Evolutionary conservation across 139 green algal genomes (phyloP).

Genomic region (Chlamydomonas incerta): DNA sequence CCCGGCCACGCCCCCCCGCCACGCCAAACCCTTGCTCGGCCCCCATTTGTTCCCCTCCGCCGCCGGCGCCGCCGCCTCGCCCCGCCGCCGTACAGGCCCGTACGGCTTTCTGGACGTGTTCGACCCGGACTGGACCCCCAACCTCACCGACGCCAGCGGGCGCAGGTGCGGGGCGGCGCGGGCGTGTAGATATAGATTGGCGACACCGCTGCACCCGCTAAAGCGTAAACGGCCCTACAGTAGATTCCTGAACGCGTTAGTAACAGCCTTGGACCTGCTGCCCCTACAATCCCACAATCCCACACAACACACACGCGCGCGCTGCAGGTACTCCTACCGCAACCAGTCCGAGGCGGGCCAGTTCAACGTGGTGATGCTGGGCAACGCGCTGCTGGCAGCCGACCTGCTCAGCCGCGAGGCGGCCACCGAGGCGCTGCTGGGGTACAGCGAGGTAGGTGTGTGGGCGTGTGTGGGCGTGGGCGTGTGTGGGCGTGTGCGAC

Average conservation of each 20-base stretch:
- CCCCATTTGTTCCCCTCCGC: too few relatives aligned
- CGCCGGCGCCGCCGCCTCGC: neutral
- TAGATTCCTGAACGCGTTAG: too few relatives aligned
- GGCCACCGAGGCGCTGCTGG: conserved; percentile 64
- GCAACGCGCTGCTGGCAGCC: conserved; percentile 70
- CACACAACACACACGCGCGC: too few relatives aligned
- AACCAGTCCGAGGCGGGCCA: conserved; percentile 80
- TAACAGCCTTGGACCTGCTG: too few relatives aligned
- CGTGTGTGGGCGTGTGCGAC: too few relatives aligned
- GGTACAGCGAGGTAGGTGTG: conserved; percentile 61
- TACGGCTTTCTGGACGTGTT: conserved; percentile 90
- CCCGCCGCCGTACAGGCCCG: neutral
- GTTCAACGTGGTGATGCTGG: conserved; percentile 80
- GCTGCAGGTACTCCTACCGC: conserved; percentile 67
- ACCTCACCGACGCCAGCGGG: conserved; percentile 87
- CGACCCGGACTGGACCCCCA: conserved; percentile 94
- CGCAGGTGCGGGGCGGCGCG: conserved; percentile 46
- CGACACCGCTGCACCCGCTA: too few relatives aligned
- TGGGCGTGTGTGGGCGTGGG: too few relatives aligned
- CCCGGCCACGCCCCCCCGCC: too few relatives aligned
- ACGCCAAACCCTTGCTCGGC: too few relatives aligned
- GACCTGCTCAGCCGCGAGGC: conserved; percentile 65
- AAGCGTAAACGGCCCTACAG: too few relatives aligned
- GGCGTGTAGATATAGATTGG: neutral
- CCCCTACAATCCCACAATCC: neutral